Percentiles rank a stretch among this genome's conserved stretches.
These are phyloP conservation scores for Globisporangium viniferum DNA, from an alignment of 352 stramenopile species.

Conservation along the genomic window DNA sequence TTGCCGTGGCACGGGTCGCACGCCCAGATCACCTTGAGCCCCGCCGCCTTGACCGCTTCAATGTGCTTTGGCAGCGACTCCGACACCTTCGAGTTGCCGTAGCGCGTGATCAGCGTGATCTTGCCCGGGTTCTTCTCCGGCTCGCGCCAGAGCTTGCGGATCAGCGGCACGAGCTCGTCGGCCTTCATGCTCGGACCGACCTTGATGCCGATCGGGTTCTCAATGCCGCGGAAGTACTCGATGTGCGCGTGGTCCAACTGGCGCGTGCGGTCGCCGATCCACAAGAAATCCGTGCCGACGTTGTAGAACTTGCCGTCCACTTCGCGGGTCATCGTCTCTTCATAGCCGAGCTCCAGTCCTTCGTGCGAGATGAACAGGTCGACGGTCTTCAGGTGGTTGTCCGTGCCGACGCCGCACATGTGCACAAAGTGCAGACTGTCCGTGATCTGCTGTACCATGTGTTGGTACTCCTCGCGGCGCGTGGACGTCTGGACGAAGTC, in stretches of 20 bases:
- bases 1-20: constrained; percentile 97
- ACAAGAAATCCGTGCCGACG: constrained; percentile 97
- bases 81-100: constrained; percentile 92
- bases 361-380: constrained; percentile 99
- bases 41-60: constrained; percentile 92
- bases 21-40: constrained; percentile 95
- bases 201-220: constrained; percentile 99
- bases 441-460: constrained; percentile 97
- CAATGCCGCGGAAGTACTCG: constrained; percentile 97
- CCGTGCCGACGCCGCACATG: constrained; percentile 93
- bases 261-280: constrained; percentile 98
- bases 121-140: constrained; percentile 91
- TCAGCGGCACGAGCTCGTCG: constrained; percentile 94
- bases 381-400: constrained; percentile 91
- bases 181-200: constrained; percentile 94
- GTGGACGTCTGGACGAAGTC: constrained; percentile 97
- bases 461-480: constrained; percentile 91
- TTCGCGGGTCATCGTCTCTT: constrained; percentile 96
- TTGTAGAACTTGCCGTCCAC: constrained; percentile 97
- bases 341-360: constrained; percentile 97
- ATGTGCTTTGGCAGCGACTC: constrained; percentile 96
- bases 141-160: constrained; percentile 95
- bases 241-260: constrained; percentile 97
- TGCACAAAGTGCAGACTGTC: constrained; percentile 96
- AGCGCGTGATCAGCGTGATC: constrained; percentile 98